A percentile compares a stretch with the other conserved stretches of the same genome.
phyloP scores from a whole-genome alignment of 768 basidiomycete species.

The Cyathus striatus region DNA sequence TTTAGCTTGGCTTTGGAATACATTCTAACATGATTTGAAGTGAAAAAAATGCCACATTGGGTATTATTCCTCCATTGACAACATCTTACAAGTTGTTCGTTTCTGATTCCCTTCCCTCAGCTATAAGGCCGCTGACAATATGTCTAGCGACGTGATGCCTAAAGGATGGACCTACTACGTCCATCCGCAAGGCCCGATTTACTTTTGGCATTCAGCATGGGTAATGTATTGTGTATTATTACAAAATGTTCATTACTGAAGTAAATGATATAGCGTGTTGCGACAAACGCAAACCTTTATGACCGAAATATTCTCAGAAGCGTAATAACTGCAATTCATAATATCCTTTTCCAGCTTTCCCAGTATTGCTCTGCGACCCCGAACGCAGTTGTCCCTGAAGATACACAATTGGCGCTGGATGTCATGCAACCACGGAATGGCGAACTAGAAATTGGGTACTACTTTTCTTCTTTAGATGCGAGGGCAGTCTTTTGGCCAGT shows the following conservation, averaged over 20 bases:
- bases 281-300: conserved; percentile 7
- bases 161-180: conserved; percentile 5
- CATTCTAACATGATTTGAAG: background rate
- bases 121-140: background rate
- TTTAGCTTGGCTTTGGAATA: background rate
- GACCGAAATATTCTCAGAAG: conserved; percentile 1
- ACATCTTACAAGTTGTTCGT: conserved; percentile 5
- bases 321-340: background rate
- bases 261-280: background rate
- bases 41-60: conserved; percentile 5
- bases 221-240: background rate
- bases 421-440: conserved; percentile 3
- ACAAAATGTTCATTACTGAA: background rate
- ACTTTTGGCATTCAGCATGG: conserved; percentile 6
- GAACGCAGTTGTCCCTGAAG: no score
- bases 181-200: conserved; percentile 8
- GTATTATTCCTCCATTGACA: conserved; percentile 7
- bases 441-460: conserved; percentile 4
- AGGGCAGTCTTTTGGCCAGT: conserved; percentile 7
- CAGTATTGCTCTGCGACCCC: no score
- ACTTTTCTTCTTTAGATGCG: conserved; percentile 5
- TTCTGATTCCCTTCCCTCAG: no score
- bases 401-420: conserved; percentile 8
- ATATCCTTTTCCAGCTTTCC: conserved; percentile 4
- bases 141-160: conserved; percentile 1